A percentile compares a stretch with the other conserved stretches of the same genome.
phyloP scores from a whole-genome alignment of 2,329 filamentous ascomycete genomes.

The Apiospora marii region DNA sequence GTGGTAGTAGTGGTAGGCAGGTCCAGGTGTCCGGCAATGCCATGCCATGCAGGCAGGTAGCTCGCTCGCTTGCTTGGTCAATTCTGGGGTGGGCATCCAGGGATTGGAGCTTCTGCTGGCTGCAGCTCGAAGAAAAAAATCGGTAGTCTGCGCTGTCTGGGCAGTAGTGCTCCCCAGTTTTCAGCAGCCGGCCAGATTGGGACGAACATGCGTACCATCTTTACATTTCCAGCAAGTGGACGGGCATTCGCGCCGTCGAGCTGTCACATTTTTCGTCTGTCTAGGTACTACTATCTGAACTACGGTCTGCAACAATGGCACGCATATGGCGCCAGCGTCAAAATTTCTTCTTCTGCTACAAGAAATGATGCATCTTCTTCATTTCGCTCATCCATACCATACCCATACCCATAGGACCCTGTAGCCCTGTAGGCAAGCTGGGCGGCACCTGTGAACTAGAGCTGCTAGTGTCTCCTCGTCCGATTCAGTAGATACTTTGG shows the following conservation, averaged over 20 bases:
- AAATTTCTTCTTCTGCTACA: not conserved
- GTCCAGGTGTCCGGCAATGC: slow-evolving; percentile 14
- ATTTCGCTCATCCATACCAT: not conserved
- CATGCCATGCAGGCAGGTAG: not conserved
- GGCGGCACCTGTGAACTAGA: not conserved
- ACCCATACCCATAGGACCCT: not conserved
- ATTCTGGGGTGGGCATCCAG: not conserved
- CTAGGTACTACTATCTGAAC: not conserved
- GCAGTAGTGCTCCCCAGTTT: not conserved
- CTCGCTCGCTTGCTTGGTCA: not conserved
- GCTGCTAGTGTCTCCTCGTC: not conserved
- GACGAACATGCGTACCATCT: slow-evolving; percentile 9
- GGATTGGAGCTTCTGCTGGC: not conserved
- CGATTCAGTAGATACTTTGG: not conserved
- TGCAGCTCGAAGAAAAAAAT: slow-evolving; percentile 3
- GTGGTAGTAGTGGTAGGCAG: no score
- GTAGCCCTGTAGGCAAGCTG: not conserved
- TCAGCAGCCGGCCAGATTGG: slow-evolving; percentile 8
- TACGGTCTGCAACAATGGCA: not conserved
- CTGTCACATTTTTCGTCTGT: not conserved
- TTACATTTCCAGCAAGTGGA: not conserved
- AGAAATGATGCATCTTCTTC: not conserved
- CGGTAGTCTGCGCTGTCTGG: not conserved
- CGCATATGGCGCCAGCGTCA: slow-evolving; percentile 3
- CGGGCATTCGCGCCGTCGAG: not conserved